Evolutionary conservation across 2,329 filamentous ascomycete genomes (phyloP).

Genomic region (Calonectria hawksworthii): DNA sequence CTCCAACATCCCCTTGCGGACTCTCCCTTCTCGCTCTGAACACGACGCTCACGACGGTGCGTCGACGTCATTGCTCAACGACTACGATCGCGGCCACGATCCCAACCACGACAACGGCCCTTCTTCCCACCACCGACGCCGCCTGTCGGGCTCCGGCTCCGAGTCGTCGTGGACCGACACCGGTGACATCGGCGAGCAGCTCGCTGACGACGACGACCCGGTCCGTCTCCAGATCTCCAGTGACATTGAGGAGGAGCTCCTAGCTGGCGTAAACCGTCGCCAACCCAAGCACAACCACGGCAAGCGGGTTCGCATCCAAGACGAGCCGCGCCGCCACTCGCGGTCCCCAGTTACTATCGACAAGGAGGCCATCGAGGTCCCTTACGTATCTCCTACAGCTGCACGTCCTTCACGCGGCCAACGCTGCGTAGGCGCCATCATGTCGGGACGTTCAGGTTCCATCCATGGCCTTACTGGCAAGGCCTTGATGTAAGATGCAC

Average conservation of each 20-base stretch:
- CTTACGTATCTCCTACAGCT: constrained; percentile 68
- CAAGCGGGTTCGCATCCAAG: constrained; percentile 79
- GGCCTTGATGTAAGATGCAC: constrained; percentile 80
- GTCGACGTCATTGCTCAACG: constrained; percentile 53
- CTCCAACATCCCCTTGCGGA: constrained; percentile 90
- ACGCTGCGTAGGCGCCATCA: constrained; percentile 83
- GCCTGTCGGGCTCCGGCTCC: constrained; percentile 68
- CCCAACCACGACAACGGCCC: constrained; percentile 60
- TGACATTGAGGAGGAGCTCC: constrained; percentile 74
- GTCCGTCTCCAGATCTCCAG: constrained; percentile 78
- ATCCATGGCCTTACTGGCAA: constrained; percentile 96
- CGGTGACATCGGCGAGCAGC: constrained; percentile 93
- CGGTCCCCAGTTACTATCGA: constrained; percentile 60
- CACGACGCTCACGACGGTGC: constrained; percentile 57
- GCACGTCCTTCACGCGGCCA: constrained; percentile 76
- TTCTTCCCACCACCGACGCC: constrained; percentile 50
- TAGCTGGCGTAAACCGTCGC: constrained; percentile 64
- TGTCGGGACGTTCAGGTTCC: constrained; percentile 83
- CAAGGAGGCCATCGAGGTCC: constrained; percentile 88
- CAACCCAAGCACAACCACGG: constrained; percentile 58
- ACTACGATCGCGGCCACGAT: constrained; percentile 61
- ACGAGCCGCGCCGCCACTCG: constrained; percentile 55
- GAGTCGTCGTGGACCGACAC: constrained; percentile 91
- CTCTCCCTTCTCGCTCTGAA: constrained; percentile 65
- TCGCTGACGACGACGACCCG: constrained; percentile 82